Conservation (phyloP, 1,139 yeast genomes). For the Pichia sp. region DNA sequence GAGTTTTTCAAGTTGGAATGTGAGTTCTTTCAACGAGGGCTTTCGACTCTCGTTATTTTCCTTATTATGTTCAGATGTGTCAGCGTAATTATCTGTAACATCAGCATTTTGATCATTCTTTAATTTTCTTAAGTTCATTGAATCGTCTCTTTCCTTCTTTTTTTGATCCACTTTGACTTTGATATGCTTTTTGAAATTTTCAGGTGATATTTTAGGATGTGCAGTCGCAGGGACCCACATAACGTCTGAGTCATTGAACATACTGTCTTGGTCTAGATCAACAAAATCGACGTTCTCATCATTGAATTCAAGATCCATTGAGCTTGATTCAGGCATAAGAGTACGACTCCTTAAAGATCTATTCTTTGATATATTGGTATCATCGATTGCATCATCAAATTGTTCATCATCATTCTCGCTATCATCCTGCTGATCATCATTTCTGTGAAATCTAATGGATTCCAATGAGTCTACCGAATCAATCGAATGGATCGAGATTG, state of each 20-base stretch:
- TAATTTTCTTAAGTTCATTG: too few species aligned
- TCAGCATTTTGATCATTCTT: slow-evolving; percentile 35
- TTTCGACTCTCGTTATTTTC: slow-evolving; percentile 12
- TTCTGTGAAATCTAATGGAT: neutral
- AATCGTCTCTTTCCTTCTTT: too few species aligned
- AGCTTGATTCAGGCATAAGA: neutral
- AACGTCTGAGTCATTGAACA: slow-evolving; percentile 33
- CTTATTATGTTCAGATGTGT: too few species aligned
- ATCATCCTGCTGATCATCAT: neutral
- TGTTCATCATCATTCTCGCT: slow-evolving; percentile 1
- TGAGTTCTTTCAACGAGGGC: slow-evolving; percentile 61
- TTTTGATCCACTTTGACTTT: too few species aligned
- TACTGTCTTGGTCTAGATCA: slow-evolving; percentile 22
- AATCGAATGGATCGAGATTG: neutral
- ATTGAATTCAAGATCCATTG: slow-evolving; percentile 10
- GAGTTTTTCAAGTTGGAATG: slow-evolving; percentile 57
- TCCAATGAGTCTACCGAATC: neutral
- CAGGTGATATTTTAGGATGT: slow-evolving; percentile 93
- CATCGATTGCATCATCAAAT: slow-evolving; percentile 1
- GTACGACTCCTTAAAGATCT: neutral
- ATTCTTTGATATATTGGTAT: neutral
- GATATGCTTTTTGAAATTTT: slow-evolving; percentile 77
- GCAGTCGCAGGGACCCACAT: slow-evolving; percentile 95
- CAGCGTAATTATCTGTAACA: neutral
- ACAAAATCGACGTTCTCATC: slow-evolving; percentile 14